Percentiles rank a stretch among this genome's conserved stretches.
Conservation (phyloP, 2,329 filamentous ascomycete species). For the Gaeumannomyces tritici region DNA sequence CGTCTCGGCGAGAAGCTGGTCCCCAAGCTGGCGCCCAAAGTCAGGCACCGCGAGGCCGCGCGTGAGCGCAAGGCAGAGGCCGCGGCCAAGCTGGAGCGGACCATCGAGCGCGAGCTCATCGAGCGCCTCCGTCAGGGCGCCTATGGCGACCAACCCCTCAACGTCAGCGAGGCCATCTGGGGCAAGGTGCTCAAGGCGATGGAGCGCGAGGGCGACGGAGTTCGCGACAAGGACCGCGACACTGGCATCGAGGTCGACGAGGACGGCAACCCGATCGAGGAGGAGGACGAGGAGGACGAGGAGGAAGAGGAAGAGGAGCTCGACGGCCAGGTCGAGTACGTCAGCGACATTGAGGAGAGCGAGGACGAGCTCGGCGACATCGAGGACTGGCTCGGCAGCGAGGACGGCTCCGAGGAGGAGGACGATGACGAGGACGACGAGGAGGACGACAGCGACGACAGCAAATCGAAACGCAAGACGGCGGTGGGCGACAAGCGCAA, state of each 20-base stretch:
- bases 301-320: constrained; percentile 63
- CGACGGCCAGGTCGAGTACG: constrained; percentile 77
- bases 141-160: constrained; percentile 89
- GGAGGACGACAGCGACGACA: constrained; percentile 39
- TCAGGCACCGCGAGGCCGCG: constrained; percentile 65
- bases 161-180: constrained; percentile 93
- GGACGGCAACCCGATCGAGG: constrained; percentile 56
- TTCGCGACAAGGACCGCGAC: constrained; percentile 79
- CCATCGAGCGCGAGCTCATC: constrained; percentile 90
- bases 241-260: constrained; percentile 75
- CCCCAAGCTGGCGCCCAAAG: constrained; percentile 83
- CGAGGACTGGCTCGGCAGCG: constrained; percentile 86
- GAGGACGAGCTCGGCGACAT: constrained; percentile 72
- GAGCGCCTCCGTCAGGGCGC: constrained; percentile 84
- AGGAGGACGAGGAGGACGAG: constrained; percentile 53
- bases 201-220: constrained; percentile 77
- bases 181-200: constrained; percentile 90
- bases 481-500: constrained; percentile 47
- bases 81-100: constrained; percentile 87
- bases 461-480: constrained; percentile 39
- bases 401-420: constrained; percentile 48
- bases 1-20: constrained; percentile 81
- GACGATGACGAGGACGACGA: constrained; percentile 51
- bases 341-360: constrained; percentile 80
- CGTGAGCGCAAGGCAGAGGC: constrained; percentile 61